Evolutionary conservation across 2,329 filamentous ascomycete genomes (phyloP), one percentile per base, ranked within the genome.

Genomic region (Macrophomina tecta): DNA sequence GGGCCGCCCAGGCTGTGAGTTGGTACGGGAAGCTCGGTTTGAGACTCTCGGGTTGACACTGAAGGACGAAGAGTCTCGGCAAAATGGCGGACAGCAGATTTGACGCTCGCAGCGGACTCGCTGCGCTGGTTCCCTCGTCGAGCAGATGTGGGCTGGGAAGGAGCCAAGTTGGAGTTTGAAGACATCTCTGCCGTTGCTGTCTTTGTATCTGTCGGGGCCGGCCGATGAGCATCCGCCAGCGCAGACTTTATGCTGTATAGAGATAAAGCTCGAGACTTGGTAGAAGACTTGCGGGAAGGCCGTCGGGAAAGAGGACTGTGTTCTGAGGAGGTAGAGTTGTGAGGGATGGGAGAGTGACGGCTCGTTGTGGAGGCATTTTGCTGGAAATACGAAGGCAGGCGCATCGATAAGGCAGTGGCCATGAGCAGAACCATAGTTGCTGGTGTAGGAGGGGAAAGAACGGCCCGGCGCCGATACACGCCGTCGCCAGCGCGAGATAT

Each of bases 221-320:
- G 14, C 12, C 58, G 30, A 28, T 45, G 34, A 23, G 61, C 48
- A 53, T 64, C 61, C 61, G 53, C 36, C 23, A 64, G 61, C 34
- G 34, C 58, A 36, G 58, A 62, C 58, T 62, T 62, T 34, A 62
- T 3, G 58, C 58, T 62, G 58, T 62, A 32, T 49, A 62, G 30
- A 38, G 58, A 62, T 62, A 62, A 9, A 23, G 58, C 45, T 48
- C 58, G 58, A 28, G 58, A 49, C 38, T 8, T 51, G 45, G 38
- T 23, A 49, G 46, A 38, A 28, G n/a, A 28, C 6, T 62, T 62
- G 58, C 45, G 58, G 5, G 58, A 49, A 48, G 46, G 16, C 46
- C 53, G 46, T n/a, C 40, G 61, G n/a, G 36, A 8, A 30, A 23
- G 23, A 23, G 61, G 48, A 11, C 7, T 23, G 1, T 46, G 38